phyloP scores from a whole-genome alignment of 169 alveolate genomes.

The Babesia sp. region DNA sequence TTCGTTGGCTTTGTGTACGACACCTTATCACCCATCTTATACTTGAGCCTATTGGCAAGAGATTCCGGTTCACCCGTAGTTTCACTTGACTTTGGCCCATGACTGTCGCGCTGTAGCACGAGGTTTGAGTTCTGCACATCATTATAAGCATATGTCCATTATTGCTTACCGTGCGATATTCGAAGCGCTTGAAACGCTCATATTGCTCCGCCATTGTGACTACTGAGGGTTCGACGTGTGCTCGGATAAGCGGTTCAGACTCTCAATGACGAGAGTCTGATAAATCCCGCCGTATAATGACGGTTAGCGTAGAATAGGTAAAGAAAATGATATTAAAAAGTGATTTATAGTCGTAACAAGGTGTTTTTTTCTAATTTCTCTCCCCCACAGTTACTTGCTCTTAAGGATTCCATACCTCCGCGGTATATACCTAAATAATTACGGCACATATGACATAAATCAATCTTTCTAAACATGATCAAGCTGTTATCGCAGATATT shows the following conservation, averaged over 20 bases:
- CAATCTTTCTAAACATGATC: too few relatives aligned
- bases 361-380: not conserved
- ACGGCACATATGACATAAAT: too few relatives aligned
- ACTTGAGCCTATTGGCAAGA: conserved; percentile 85
- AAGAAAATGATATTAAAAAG: not conserved
- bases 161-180: conserved; percentile 77
- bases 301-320: not conserved
- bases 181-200: conserved; percentile 90
- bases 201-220: conserved; percentile 89
- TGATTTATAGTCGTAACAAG: not conserved
- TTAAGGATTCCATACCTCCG: too few relatives aligned
- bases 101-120: conserved; percentile 85
- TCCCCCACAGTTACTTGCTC: conserved; percentile 15
- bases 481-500: too few relatives aligned
- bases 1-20: conserved; percentile 59
- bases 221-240: conserved; percentile 1
- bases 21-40: conserved; percentile 93
- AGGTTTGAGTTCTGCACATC: conserved; percentile 82
- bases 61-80: conserved; percentile 98
- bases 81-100: conserved; percentile 81
- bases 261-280: not conserved
- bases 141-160: not conserved
- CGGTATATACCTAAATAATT: too few relatives aligned
- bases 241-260: not conserved
- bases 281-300: not conserved